Evolutionary conservation across 805 yeast species (phyloP).

Genomic region (Komagataella kurtzmanii): DNA sequence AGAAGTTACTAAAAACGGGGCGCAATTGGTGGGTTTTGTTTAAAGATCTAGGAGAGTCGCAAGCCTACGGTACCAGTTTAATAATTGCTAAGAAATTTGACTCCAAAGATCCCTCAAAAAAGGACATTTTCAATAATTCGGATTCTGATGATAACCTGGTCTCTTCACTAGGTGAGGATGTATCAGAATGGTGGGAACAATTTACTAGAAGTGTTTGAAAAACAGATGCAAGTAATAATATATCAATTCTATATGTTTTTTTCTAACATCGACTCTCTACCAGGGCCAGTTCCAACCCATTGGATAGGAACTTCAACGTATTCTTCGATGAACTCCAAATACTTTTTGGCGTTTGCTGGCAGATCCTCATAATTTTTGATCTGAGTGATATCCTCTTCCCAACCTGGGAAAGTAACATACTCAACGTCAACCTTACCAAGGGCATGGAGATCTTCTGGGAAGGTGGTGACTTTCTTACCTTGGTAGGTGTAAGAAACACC

Average conservation of each 20-base stretch:
- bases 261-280: constrained; percentile 82
- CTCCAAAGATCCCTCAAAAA: background rate
- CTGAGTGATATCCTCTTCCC: constrained; percentile 76
- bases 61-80: background rate
- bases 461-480: constrained; percentile 61
- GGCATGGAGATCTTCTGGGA: constrained; percentile 84
- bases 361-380: constrained; percentile 59
- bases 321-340: constrained; percentile 77
- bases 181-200: background rate
- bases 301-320: constrained; percentile 73
- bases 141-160: background rate
- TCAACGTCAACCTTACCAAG: constrained; percentile 87
- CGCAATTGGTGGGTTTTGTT: constrained; percentile 2
- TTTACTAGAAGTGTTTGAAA: background rate
- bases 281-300: constrained; percentile 99
- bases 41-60: background rate
- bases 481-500: constrained; percentile 74
- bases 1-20: constrained; percentile 1
- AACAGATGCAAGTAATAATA: background rate
- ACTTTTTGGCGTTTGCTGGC: constrained; percentile 79
- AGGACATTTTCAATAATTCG: background rate
- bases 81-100: background rate
- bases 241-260: constrained; percentile 15
- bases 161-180: background rate
- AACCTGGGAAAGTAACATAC: constrained; percentile 86